phyloP scores from a whole-genome alignment of 75 land plant species.

The Pseudotsuga menziesii region DNA sequence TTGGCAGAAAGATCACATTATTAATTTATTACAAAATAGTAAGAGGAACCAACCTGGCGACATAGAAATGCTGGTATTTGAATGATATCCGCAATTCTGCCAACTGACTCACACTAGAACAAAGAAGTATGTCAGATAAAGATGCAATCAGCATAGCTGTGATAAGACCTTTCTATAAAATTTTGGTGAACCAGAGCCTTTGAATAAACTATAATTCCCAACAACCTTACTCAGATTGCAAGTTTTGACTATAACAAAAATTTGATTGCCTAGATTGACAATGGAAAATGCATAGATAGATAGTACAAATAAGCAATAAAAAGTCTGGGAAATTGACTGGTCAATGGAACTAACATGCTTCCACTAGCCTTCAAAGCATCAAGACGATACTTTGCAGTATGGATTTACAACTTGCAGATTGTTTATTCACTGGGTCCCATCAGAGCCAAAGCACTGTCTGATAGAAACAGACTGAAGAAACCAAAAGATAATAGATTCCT shows the following conservation, averaged over 20 bases:
- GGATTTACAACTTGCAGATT: too few relatives aligned
- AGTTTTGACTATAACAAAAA: neutral
- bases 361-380: too few relatives aligned
- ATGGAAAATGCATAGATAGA: too few relatives aligned
- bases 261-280: too few relatives aligned
- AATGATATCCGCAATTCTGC: slow-evolving; percentile 91
- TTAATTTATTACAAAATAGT: neutral
- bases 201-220: too few relatives aligned
- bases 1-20: neutral
- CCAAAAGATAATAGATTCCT: neutral
- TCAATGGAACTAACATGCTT: too few relatives aligned
- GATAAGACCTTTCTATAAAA: neutral
- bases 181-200: too few relatives aligned
- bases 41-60: slow-evolving; percentile 61
- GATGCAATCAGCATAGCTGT: neutral
- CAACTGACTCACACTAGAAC: slow-evolving; percentile 88
- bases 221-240: neutral
- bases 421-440: too few relatives aligned
- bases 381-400: too few relatives aligned
- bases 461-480: neutral
- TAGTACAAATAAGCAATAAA: too few relatives aligned
- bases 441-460: too few relatives aligned
- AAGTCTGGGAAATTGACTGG: too few relatives aligned
- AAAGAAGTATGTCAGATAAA: neutral
- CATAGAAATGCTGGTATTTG: slow-evolving; percentile 99